Evolutionary conservation across 805 yeast species (phyloP).

Genomic region (Candida nanaspora): DNA sequence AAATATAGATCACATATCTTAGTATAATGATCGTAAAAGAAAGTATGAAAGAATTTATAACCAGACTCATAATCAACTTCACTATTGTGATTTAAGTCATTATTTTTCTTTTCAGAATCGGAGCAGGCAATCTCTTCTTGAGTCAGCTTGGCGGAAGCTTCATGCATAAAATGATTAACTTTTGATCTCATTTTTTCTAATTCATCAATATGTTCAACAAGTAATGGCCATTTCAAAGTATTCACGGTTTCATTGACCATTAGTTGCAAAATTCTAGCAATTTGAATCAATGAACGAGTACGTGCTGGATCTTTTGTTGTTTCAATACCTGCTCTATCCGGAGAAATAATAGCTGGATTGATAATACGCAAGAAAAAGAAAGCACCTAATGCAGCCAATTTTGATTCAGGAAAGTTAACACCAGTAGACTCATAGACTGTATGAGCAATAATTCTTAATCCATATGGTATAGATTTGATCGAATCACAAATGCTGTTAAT

Average conservation of each 20-base stretch:
- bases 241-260: conserved; percentile 77
- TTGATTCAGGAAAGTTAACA: conserved; percentile 58
- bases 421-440: conserved; percentile 52
- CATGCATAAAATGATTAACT: conserved; percentile 33
- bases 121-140: neutral
- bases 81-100: too few relatives aligned
- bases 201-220: conserved; percentile 31
- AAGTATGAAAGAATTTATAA: conserved; percentile 33
- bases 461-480: conserved; percentile 53
- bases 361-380: conserved; percentile 74
- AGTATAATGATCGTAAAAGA: conserved; percentile 42
- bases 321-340: conserved; percentile 45
- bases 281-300: conserved; percentile 62
- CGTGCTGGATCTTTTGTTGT: conserved; percentile 9
- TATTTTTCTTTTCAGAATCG: too few relatives aligned
- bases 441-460: conserved; percentile 64
- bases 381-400: conserved; percentile 73
- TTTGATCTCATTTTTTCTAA: conserved; percentile 30
- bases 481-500: conserved; percentile 56
- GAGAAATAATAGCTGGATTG: conserved; percentile 88
- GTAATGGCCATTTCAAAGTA: conserved; percentile 56
- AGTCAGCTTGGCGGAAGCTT: conserved; percentile 1
- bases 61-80: conserved; percentile 13
- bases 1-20: conserved; percentile 12
- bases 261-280: conserved; percentile 80